Base-by-base conservation (phyloP, 805 yeast species). In the Pichia sporocuriosa region DNA sequence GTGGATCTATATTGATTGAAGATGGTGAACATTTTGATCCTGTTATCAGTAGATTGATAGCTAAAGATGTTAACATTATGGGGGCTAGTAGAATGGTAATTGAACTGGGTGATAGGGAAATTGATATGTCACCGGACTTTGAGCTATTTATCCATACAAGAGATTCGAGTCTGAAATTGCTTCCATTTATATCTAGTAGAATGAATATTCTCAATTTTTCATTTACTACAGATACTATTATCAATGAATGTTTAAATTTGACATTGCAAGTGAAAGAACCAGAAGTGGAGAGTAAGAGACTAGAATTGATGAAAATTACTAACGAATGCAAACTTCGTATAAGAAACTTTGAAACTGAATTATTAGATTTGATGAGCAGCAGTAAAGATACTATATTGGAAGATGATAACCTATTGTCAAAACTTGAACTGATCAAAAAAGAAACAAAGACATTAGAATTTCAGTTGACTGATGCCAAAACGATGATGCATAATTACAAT, bases 11-110 rank as follows among this genome's bases (percentile, higher is more conserved):
- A 7, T 55, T 89, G 12, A 69, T 90, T 15, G 77, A 77, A 49
- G 90, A 90, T 61, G 88, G 89, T 4, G 97, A 90, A 54, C 64
- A 71, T 49, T 79, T 74, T 54, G 90, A 90, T 56, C 95, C 96
- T 0, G 62, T 84, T 7, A 55, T 90, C 10, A 74, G 74, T 43
- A 69, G 82, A 0, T 59, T 90, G 1, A 58, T 90, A 36, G 69
- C 75, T 35, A 66, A 68, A 25, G 95, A 87, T 44, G 68, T 75
- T 29, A 69, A 70, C 23, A 65, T 69, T 23, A 68, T 79, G 23
- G 96, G 96, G 3, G 90, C 90, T 0, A 93, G 93, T 0, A 67
- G 96, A 35, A 58, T 67, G 6, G 57, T 84, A 38, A 70, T 87
- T 1, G 66, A 64, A 17, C 51, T 89, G 7, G 90, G 87, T 0